Percentiles rank a stretch among this genome's conserved stretches.
These are phyloP conservation scores for Ceratocystis diversiconidia DNA, from an alignment of 2,329 filamentous ascomycete genomes.

Conservation along the genomic window DNA sequence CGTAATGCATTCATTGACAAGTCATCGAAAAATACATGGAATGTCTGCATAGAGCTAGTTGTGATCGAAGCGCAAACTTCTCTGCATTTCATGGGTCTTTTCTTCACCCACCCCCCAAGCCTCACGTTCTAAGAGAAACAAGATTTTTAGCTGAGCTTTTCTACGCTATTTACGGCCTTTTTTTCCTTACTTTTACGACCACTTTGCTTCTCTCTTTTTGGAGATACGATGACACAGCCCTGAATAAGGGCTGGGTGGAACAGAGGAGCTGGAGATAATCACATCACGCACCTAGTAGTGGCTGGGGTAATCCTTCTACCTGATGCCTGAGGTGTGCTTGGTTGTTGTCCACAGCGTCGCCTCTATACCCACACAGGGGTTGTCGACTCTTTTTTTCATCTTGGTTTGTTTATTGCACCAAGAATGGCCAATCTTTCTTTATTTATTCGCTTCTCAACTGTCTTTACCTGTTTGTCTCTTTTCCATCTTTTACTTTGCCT, in stretches of 20 bases:
- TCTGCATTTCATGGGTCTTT: neutral
- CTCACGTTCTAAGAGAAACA: neutral
- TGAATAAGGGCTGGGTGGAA: neutral
- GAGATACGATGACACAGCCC: neutral
- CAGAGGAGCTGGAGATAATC: neutral
- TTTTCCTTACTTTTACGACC: neutral
- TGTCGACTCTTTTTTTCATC: slow-evolving; percentile 7
- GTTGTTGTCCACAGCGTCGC: neutral
- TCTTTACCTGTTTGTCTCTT: slow-evolving; percentile 14
- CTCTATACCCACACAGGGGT: neutral
- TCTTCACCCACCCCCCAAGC: neutral
- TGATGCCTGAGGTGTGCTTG: neutral
- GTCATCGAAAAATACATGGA: neutral
- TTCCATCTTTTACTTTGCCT: neutral
- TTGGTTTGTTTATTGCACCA: neutral
- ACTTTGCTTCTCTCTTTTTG: neutral
- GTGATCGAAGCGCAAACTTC: neutral
- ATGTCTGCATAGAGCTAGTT: neutral
- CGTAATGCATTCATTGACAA: neutral
- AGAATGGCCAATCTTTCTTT: neutral
- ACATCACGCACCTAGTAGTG: neutral
- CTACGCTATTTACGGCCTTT: slow-evolving; percentile 4
- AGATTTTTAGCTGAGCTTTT: neutral
- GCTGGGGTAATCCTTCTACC: neutral
- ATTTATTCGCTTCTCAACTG: slow-evolving; percentile 8